A percentile compares a stretch with the other conserved stretches of the same genome.
These are phyloP conservation scores for Bipolaris oryzae DNA, from an alignment of 2,329 filamentous ascomycete species.

Conservation along the genomic window DNA sequence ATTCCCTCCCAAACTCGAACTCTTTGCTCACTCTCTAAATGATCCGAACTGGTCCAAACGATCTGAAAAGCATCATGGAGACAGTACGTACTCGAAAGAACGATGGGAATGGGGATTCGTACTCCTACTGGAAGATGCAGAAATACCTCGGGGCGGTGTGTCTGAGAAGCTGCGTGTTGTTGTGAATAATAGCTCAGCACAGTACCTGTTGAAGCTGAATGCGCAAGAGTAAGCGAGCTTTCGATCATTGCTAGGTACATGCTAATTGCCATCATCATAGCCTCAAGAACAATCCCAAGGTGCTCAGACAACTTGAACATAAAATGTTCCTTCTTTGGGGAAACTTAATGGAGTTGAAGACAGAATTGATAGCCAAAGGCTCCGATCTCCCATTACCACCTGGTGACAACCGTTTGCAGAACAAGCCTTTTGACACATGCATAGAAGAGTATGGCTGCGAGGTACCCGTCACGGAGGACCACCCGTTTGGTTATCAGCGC, in stretches of 20 bases:
- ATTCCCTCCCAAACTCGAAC: conserved; percentile 69
- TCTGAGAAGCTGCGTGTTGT: conserved; percentile 65
- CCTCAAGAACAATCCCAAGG: conserved; percentile 59
- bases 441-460: conserved; percentile 36
- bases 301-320: conserved; percentile 65
- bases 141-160: conserved; percentile 33
- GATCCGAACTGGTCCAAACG: conserved; percentile 38
- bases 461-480: conserved; percentile 17
- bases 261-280: conserved; percentile 46
- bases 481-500: conserved; percentile 30
- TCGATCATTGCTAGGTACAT: background rate
- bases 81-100: conserved; percentile 50
- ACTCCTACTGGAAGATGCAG: conserved; percentile 75
- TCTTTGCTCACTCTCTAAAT: conserved; percentile 66
- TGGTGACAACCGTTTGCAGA: conserved; percentile 40
- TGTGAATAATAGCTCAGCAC: conserved; percentile 63
- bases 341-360: conserved; percentile 62
- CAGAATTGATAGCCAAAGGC: conserved; percentile 65
- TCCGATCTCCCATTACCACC: conserved; percentile 32
- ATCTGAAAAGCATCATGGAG: conserved; percentile 47
- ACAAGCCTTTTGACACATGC: conserved; percentile 51
- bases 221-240: conserved; percentile 58
- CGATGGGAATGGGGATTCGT: conserved; percentile 85
- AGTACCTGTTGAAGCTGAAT: conserved; percentile 61
- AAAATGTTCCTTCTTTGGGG: conserved; percentile 84